Percentiles rank a stretch among this genome's conserved stretches.
Conservation (phyloP, 2,329 filamentous ascomycete genomes). For the Penicillium palitans region DNA sequence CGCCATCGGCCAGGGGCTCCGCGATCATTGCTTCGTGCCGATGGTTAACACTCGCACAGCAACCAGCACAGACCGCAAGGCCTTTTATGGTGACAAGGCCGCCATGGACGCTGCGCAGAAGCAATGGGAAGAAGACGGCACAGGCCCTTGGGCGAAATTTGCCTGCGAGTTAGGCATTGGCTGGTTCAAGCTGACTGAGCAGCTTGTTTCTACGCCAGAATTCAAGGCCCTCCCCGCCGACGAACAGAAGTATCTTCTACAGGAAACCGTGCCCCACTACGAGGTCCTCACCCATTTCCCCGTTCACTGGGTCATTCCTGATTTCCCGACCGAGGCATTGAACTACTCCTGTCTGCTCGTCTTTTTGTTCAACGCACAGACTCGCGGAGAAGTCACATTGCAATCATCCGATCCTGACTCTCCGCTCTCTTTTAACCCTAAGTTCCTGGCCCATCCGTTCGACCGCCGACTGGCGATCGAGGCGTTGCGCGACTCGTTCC, state of each 20-base stretch:
- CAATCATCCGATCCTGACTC: conserved; percentile 54
- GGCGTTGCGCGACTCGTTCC: conserved; percentile 46
- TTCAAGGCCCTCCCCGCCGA: conserved; percentile 52
- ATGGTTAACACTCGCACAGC: conserved; percentile 13
- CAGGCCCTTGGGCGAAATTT: conserved; percentile 39
- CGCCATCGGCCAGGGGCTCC: conserved; percentile 23
- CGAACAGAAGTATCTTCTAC: conserved; percentile 48
- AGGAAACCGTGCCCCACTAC: conserved; percentile 57
- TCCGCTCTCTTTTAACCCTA: conserved; percentile 56
- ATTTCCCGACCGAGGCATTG: conserved; percentile 37
- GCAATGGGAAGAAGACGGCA: conserved; percentile 51
- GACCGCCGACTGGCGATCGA: conserved; percentile 56
- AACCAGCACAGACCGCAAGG: conserved; percentile 6
- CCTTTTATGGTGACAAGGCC: conserved; percentile 13
- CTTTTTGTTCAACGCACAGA: conserved; percentile 58
- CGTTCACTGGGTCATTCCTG: conserved; percentile 46
- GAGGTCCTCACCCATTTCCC: conserved; percentile 56
- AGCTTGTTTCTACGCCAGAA: conserved; percentile 46
- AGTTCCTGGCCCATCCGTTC: conserved; percentile 56
- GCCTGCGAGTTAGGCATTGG: conserved; percentile 37
- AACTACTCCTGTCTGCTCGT: conserved; percentile 49
- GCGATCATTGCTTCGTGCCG: conserved; percentile 22
- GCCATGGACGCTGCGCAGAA: conserved; percentile 20
- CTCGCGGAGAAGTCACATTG: conserved; percentile 54
- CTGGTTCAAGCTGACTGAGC: conserved; percentile 45